Evolutionary conservation across 108 stramenopile genomes (phyloP).

Genomic region (Cyclostephanos tholiformis): DNA sequence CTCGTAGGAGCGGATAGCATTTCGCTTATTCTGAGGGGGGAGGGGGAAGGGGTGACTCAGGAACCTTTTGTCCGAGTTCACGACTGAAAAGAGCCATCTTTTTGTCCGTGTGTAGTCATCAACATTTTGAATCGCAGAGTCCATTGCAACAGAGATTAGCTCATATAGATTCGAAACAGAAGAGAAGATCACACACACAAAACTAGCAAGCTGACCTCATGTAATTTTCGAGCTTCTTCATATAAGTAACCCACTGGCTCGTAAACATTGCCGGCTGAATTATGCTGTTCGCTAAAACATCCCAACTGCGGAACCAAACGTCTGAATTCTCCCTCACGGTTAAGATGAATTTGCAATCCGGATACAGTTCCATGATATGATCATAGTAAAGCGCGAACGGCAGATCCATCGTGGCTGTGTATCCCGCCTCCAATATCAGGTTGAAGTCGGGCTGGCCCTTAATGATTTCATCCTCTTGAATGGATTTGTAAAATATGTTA

Average conservation of each 20-base stretch:
- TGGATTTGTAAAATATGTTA: slow-evolving; percentile 60
- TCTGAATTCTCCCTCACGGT: slow-evolving; percentile 73
- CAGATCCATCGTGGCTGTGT: slow-evolving; percentile 72
- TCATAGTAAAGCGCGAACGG: slow-evolving; percentile 76
- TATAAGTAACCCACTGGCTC: slow-evolving; percentile 48
- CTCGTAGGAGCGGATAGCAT: slow-evolving; percentile 67
- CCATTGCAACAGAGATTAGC: background rate
- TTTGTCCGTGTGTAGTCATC: background rate
- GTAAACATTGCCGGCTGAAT: slow-evolving; percentile 58
- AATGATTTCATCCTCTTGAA: slow-evolving; percentile 44
- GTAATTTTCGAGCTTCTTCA: slow-evolving; percentile 62
- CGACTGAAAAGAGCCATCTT: slow-evolving; percentile 75
- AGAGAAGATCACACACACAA: background rate
- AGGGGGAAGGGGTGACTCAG: slow-evolving; percentile 56
- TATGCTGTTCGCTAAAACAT: slow-evolving; percentile 65
- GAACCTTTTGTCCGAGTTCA: slow-evolving; percentile 67
- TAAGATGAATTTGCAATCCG: slow-evolving; percentile 81
- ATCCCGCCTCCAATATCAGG: slow-evolving; percentile 55
- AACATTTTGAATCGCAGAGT: background rate
- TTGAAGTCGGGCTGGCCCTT: slow-evolving; percentile 65
- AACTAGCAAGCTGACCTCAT: slow-evolving; percentile 43
- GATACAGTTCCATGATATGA: slow-evolving; percentile 64
- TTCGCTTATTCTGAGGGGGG: slow-evolving; percentile 61
- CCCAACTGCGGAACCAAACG: slow-evolving; percentile 80
- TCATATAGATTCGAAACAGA: background rate